Evolutionary conservation across 257 asterid species (phyloP), one percentile per base, ranked within the genome.

Genomic region (Galeopsis tetrahit): DNA sequence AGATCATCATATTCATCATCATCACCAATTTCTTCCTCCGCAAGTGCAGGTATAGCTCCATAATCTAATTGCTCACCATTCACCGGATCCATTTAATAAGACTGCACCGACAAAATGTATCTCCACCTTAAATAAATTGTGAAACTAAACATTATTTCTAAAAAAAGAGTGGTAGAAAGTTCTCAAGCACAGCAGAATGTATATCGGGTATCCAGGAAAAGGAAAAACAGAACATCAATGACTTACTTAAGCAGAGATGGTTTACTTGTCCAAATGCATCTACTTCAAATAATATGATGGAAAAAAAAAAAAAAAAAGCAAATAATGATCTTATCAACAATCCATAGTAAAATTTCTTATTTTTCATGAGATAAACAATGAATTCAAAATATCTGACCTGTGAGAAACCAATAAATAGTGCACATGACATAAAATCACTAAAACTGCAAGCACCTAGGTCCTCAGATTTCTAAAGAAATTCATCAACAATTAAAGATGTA

Each of bases 1-100:
- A 95, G 96, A 73, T 95, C 99, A 70, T 95, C 99, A 33, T 88
- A 95, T 63, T 95, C 98, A 68, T 93, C 98, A 31, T 93, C 99
- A 10, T 85, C 96, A 39, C 85, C 96, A 6, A 91, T 84, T 83
- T 89, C 96, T 67, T 89, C 97, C 69, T 90, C 97, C 4, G 89
- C 96, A 69, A 91, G 93, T 1, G 97, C 96, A 28, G 88, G 85
- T 75, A 89, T 92, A 38, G 93, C 87, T 72, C 86, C 95, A 66
- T 55, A 89, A 77, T 86, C 93, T 79, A 87, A 63, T 68, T 89
- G 90, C 69, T 89, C 93, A 5, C 84, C 90, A n/a, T 77, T 71
- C 65, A 72, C 73, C n/a, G 90, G 89, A 87, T 91, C 94, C 96
- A 89, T 91, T 53, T 43, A 78, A 57, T 77, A 64, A 71, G 76